Evolutionary conservation across 345 rosid genomes (phyloP).

Genomic region (Moricandia moricandioides): DNA sequence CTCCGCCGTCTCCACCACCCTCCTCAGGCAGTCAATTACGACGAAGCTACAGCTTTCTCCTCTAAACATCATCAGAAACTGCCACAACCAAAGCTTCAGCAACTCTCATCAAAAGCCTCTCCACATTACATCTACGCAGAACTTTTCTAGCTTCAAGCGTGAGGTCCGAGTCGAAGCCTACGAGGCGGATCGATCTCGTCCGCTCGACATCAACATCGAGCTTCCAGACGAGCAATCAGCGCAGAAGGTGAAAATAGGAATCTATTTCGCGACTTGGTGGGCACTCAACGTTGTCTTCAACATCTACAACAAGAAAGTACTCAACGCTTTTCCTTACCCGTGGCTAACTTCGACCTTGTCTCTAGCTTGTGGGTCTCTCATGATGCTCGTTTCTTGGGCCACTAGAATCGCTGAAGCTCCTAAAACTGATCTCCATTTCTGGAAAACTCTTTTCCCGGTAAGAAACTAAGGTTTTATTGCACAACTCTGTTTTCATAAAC

Average conservation of each 20-base stretch:
- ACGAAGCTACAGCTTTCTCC: constrained; percentile 38
- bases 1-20: constrained; percentile 24
- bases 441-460: constrained; percentile 90
- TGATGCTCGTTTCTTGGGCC: constrained; percentile 92
- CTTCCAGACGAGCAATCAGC: constrained; percentile 42
- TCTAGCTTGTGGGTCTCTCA: constrained; percentile 81
- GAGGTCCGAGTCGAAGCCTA: constrained; percentile 54
- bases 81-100: constrained; percentile 27
- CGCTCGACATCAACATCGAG: constrained; percentile 56
- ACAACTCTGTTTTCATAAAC: neutral
- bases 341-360: constrained; percentile 96
- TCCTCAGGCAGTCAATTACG: constrained; percentile 25
- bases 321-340: constrained; percentile 92
- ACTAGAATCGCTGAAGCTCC: constrained; percentile 79
- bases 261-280: constrained; percentile 97
- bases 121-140: constrained; percentile 45
- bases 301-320: constrained; percentile 93
- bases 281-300: constrained; percentile 91
- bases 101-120: constrained; percentile 50
- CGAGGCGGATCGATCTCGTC: constrained; percentile 67
- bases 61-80: constrained; percentile 33
- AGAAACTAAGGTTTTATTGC: constrained; percentile 22
- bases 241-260: constrained; percentile 59
- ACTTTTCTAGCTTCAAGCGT: constrained; percentile 33
- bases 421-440: constrained; percentile 69